Conservation (phyloP, 2,329 filamentous ascomycete genomes). For the Aspergillus hortae region DNA sequence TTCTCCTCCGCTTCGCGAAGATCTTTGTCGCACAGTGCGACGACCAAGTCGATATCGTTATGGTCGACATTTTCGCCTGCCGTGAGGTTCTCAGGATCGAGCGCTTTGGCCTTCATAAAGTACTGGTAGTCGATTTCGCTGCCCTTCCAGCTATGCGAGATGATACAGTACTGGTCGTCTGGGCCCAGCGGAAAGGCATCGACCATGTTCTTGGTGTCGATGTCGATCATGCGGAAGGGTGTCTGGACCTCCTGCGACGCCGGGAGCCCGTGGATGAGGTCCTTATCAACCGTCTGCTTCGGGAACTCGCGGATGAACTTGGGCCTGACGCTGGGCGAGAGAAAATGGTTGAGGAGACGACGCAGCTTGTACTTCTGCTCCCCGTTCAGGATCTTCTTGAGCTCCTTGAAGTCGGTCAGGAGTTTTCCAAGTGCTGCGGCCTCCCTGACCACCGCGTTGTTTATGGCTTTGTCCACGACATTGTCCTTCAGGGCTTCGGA, state of each 20-base stretch:
- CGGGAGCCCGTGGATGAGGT: not conserved
- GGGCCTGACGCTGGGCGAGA: not conserved
- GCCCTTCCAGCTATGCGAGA: slow-evolving; percentile 37
- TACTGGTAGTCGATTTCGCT: slow-evolving; percentile 27
- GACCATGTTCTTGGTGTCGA: slow-evolving; percentile 30
- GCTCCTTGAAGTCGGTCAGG: not conserved
- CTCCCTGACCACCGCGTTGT: not conserved
- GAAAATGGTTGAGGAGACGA: slow-evolving; percentile 4
- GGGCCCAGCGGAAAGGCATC: slow-evolving; percentile 20
- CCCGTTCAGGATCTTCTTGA: slow-evolving; percentile 1
- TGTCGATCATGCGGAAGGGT: slow-evolving; percentile 33
- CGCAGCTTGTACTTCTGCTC: slow-evolving; percentile 6
- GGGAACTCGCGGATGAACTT: not conserved
- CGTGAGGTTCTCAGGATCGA: not conserved
- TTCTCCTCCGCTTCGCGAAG: not conserved
- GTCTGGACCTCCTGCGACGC: slow-evolving; percentile 1
- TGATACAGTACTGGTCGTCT: slow-evolving; percentile 32
- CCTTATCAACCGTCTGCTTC: not conserved
- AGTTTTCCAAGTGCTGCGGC: not conserved
- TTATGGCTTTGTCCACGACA: not conserved
- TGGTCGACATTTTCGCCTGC: not conserved
- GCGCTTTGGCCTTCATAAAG: slow-evolving; percentile 19
- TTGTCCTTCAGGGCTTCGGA: not conserved
- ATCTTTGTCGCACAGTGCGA: not conserved
- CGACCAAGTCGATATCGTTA: slow-evolving; percentile 2